Conservation (phyloP, 2,329 filamentous ascomycete genomes). For the Exophiala sideris region DNA sequence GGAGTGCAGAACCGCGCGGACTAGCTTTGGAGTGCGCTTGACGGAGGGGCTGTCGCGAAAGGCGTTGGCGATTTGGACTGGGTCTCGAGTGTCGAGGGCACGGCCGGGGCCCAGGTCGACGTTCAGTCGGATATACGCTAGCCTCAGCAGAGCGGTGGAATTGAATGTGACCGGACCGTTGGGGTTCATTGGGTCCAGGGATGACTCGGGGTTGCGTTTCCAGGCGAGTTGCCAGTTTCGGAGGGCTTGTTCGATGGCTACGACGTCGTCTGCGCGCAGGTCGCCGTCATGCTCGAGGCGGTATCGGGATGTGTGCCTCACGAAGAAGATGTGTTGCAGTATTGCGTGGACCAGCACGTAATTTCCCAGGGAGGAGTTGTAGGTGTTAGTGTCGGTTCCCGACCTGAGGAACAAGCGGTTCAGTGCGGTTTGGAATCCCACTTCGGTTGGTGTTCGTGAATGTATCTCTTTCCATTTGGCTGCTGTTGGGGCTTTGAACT, state of each 20-base stretch:
- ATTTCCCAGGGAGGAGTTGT: constrained; percentile 56
- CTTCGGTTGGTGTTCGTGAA: constrained; percentile 30
- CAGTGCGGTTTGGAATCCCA: constrained; percentile 37
- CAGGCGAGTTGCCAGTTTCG: constrained; percentile 41
- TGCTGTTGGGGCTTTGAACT: constrained; percentile 35
- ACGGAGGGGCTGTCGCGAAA: constrained; percentile 55
- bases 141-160: constrained; percentile 59
- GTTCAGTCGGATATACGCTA: constrained; percentile 51
- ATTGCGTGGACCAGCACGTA: constrained; percentile 70
- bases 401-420: constrained; percentile 22
- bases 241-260: constrained; percentile 43
- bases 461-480: constrained; percentile 34
- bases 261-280: constrained; percentile 39
- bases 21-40: constrained; percentile 56
- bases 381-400: constrained; percentile 18
- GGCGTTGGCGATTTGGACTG: constrained; percentile 56
- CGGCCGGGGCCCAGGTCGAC: constrained; percentile 35
- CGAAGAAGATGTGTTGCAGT: constrained; percentile 67
- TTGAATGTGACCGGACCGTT: constrained; percentile 65
- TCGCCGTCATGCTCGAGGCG: constrained; percentile 34
- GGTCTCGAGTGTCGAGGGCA: constrained; percentile 60
- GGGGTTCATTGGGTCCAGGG: constrained; percentile 29
- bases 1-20: constrained; percentile 62
- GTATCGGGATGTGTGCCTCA: constrained; percentile 45
- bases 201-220: constrained; percentile 40